phyloP scores from a whole-genome alignment of 352 stramenopile species.

The Elongisporangium prolatum region DNA sequence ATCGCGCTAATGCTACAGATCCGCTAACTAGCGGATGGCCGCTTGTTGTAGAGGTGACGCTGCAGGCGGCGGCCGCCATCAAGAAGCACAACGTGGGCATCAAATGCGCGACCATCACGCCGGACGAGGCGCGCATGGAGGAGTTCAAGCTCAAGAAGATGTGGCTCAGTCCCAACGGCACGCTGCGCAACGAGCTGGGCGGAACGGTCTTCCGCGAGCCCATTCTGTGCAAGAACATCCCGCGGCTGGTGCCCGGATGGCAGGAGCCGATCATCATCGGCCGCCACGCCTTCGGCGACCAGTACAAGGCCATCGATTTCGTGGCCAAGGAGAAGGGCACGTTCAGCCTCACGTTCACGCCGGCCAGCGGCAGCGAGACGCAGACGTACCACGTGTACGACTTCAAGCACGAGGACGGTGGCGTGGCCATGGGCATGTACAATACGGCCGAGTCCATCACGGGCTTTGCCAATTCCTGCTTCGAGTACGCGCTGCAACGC shows the following conservation, averaged over 20 bases:
- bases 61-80: slow-evolving; percentile 77
- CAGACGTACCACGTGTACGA: slow-evolving; percentile 82
- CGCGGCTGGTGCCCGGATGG: slow-evolving; percentile 82
- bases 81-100: slow-evolving; percentile 78
- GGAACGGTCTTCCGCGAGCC: slow-evolving; percentile 89
- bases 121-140: slow-evolving; percentile 74
- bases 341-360: slow-evolving; percentile 80
- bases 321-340: slow-evolving; percentile 58
- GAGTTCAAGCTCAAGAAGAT: slow-evolving; percentile 87
- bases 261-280: slow-evolving; percentile 86
- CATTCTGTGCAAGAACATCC: slow-evolving; percentile 85
- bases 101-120: slow-evolving; percentile 89
- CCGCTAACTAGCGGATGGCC: too few relatives aligned
- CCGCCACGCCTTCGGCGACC: slow-evolving; percentile 85
- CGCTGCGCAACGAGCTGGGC: slow-evolving; percentile 79
- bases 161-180: slow-evolving; percentile 83
- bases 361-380: slow-evolving; percentile 36
- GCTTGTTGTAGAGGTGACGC: slow-evolving; percentile 61
- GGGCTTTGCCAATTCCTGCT: slow-evolving; percentile 62
- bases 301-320: slow-evolving; percentile 87
- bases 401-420: slow-evolving; percentile 59
- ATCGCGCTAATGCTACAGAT: neutral
- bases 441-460: slow-evolving; percentile 83
- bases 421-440: slow-evolving; percentile 87
- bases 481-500: slow-evolving; percentile 55